Evolutionary conservation across 2,329 filamentous ascomycete genomes (phyloP).

Genomic region (Apiospora koreana): DNA sequence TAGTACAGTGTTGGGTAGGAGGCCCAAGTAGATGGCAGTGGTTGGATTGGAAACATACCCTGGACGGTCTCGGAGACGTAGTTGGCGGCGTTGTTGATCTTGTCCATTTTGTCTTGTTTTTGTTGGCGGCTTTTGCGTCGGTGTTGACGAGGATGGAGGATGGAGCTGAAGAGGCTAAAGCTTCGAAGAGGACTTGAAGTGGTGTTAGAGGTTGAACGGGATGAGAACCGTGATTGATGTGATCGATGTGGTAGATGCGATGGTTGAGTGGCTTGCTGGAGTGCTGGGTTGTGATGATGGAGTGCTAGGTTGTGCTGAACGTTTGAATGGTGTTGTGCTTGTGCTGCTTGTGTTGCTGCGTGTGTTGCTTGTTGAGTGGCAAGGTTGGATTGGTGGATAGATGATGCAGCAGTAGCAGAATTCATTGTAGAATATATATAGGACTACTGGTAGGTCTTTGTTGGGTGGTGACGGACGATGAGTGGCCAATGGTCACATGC

Average conservation of each 20-base stretch:
- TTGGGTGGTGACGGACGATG: neutral
- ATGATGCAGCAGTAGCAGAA: no score
- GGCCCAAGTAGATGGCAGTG: no score
- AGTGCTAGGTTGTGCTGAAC: no score
- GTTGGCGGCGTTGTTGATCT: slow-evolving; percentile 63
- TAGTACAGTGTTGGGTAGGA: neutral
- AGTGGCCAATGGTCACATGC: slow-evolving; percentile 7
- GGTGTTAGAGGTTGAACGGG: no score
- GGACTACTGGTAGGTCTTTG: neutral
- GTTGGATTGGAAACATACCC: slow-evolving; percentile 32
- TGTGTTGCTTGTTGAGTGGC: no score
- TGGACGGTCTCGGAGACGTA: slow-evolving; percentile 68
- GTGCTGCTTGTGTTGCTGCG: no score
- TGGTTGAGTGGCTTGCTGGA: no score
- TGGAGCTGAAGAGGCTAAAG: neutral
- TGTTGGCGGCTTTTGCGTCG: neutral
- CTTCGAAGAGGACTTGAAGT: neutral
- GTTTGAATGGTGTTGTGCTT: no score
- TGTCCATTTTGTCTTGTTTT: slow-evolving; percentile 46
- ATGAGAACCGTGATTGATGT: no score
- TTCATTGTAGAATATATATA: neutral
- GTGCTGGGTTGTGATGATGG: no score
- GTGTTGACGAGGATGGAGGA: neutral
- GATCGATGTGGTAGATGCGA: no score
- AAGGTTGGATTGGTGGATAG: no score